Evolutionary conservation across 1,284 basidiomycete genomes (phyloP).

Genomic region (Irpex rosettiformis): DNA sequence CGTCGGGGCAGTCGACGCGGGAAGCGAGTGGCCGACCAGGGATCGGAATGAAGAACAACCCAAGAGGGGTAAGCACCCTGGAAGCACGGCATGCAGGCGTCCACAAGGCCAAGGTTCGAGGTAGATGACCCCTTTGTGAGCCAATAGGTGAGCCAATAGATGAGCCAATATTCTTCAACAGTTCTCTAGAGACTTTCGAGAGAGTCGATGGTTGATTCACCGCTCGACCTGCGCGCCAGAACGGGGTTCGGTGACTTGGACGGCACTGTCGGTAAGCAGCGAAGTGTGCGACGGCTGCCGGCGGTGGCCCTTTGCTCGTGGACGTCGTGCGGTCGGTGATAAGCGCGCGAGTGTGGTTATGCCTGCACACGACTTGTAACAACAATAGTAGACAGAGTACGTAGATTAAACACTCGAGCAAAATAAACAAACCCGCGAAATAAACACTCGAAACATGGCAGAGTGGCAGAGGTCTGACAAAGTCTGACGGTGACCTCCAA

Average conservation of each 20-base stretch:
- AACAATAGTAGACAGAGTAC: not conserved
- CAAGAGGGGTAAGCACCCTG: not conserved
- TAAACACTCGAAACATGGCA: not conserved
- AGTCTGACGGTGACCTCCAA: not conserved
- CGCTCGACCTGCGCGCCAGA: not conserved
- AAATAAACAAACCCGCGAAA: too few species aligned
- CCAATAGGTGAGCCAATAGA: too few species aligned
- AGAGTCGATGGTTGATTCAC: not conserved
- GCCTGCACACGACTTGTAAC: not conserved
- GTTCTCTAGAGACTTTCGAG: not conserved
- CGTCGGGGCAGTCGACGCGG: not conserved
- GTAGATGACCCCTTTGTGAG: too few species aligned
- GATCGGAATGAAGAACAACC: not conserved
- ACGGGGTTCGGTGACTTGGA: not conserved
- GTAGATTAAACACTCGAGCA: not conserved
- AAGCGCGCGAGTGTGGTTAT: not conserved
- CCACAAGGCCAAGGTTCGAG: not conserved
- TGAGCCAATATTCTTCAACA: not conserved
- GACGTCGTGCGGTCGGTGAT: not conserved
- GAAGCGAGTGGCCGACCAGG: not conserved
- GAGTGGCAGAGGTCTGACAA: constrained; percentile 13
- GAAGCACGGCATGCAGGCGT: constrained; percentile 3
- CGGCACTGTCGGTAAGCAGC: not conserved
- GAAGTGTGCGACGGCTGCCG: not conserved
- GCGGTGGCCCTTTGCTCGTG: not conserved